These are phyloP conservation scores for Eucalyptus coolabah DNA, from an alignment of 345 rosid genomes.

Conservation along the genomic window DNA sequence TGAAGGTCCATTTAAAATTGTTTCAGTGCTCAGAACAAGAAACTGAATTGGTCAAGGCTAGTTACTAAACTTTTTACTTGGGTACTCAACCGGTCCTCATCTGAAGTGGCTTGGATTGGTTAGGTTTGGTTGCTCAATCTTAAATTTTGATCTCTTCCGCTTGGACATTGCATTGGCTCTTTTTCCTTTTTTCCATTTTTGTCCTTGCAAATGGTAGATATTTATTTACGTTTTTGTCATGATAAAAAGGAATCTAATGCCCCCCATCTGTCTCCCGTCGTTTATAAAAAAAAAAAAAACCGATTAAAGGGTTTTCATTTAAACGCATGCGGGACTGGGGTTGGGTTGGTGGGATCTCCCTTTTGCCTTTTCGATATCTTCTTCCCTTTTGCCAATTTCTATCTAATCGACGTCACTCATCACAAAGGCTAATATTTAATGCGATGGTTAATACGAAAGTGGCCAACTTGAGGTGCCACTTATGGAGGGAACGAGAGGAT, in stretches of 20 bases:
- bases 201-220: not conserved
- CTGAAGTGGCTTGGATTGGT: not conserved
- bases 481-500: not conserved
- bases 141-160: not conserved
- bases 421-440: not conserved
- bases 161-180: not conserved
- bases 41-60: accelerated
- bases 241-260: not conserved
- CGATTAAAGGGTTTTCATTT: not conserved
- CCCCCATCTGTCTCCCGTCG: not conserved
- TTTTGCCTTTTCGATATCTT: not conserved
- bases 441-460: not conserved
- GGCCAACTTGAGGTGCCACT: not conserved
- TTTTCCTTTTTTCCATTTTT: not conserved
- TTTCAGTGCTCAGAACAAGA: accelerated
- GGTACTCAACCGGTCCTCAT: accelerated
- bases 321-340: not conserved
- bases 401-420: not conserved
- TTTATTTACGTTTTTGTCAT: not conserved
- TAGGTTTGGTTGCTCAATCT: not conserved
- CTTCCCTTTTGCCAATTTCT: not conserved
- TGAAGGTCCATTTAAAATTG: not conserved
- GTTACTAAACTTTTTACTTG: not conserved
- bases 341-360: not conserved
- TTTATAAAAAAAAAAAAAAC: not conserved